These are phyloP conservation scores for Teunomyces cretensis DNA, from an alignment of 805 yeast species.

Conservation along the genomic window DNA sequence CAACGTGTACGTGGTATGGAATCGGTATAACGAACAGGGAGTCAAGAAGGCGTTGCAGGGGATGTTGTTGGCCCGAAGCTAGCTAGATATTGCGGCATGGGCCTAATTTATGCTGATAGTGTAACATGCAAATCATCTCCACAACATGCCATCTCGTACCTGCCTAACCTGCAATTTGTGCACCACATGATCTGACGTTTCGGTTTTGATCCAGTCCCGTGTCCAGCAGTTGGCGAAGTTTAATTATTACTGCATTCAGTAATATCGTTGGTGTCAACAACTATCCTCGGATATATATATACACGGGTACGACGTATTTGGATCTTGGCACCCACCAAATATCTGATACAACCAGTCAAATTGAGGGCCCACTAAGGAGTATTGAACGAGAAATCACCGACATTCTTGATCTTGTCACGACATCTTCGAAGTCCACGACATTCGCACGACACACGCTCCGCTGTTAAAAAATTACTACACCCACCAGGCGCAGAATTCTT, in stretches of 20 bases:
- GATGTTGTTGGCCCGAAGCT: constrained; percentile 33
- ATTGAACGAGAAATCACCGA: background rate
- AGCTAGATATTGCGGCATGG: background rate
- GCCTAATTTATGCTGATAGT: too few relatives aligned
- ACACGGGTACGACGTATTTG: too few relatives aligned
- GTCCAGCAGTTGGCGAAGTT: background rate
- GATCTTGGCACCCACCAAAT: too few relatives aligned
- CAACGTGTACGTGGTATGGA: constrained; percentile 83
- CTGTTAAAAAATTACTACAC: background rate
- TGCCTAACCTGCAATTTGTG: too few relatives aligned
- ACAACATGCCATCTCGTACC: too few relatives aligned
- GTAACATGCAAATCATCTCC: background rate
- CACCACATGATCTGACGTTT: too few relatives aligned
- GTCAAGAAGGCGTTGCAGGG: constrained; percentile 50
- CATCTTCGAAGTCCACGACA: background rate
- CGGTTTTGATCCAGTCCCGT: too few relatives aligned
- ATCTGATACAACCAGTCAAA: too few relatives aligned
- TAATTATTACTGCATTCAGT: background rate
- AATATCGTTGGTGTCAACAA: too few relatives aligned
- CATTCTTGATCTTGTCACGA: background rate
- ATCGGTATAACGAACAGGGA: constrained; percentile 69
- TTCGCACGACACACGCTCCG: background rate
- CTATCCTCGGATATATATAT: too few relatives aligned
- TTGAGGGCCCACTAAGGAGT: too few relatives aligned
- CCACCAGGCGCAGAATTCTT: background rate